phyloP scores from a whole-genome alignment of 2,329 filamentous ascomycete species.

The Bipolaris victoriae region DNA sequence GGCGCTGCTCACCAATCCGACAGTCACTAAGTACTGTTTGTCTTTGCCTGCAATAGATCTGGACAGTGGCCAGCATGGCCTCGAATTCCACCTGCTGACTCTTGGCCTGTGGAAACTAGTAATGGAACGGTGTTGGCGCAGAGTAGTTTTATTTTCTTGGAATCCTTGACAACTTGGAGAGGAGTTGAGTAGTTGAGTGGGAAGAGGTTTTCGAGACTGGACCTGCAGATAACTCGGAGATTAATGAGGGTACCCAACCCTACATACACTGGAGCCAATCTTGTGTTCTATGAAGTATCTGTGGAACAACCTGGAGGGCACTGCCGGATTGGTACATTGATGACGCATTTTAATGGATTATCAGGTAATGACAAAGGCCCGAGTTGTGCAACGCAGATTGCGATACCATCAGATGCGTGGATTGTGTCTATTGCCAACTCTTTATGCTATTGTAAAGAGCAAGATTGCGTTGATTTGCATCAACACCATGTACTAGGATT shows the following conservation, averaged over 20 bases:
- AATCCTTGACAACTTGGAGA: neutral
- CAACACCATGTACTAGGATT: no score
- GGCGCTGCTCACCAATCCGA: conserved; percentile 21
- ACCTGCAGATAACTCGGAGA: conserved; percentile 2
- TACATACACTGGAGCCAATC: neutral
- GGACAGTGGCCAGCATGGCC: conserved; percentile 7
- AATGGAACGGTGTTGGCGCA: neutral
- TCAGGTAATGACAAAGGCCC: neutral
- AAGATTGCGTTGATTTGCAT: neutral
- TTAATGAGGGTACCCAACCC: conserved; percentile 2
- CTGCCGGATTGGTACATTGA: neutral
- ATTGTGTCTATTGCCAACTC: neutral
- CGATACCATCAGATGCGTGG: neutral
- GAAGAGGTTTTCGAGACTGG: no score
- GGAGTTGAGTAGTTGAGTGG: neutral
- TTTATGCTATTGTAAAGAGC: neutral
- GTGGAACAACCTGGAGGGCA: neutral
- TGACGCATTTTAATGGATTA: neutral
- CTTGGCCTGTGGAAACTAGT: neutral
- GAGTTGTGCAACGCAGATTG: neutral
- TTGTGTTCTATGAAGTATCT: neutral
- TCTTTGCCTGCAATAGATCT: conserved; percentile 17
- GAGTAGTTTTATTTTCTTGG: no score
- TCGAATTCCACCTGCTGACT: neutral
- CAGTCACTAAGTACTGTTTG: conserved; percentile 7